Conservation (phyloP, 2,329 filamentous ascomycete genomes). For the Talaromyces sp. region DNA sequence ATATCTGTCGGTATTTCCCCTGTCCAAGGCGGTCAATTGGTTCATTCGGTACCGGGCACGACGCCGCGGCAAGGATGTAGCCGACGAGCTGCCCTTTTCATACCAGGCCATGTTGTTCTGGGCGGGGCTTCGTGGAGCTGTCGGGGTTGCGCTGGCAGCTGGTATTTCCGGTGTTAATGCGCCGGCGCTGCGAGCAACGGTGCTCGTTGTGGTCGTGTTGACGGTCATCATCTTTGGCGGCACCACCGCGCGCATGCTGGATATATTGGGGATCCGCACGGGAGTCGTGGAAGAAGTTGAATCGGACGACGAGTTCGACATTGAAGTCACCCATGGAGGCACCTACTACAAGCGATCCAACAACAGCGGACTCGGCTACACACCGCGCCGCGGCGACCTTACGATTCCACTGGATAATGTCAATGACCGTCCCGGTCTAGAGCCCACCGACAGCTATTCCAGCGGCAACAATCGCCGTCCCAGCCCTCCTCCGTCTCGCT, state of each 20-base stretch:
- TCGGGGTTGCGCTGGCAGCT: constrained; percentile 89
- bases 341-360: constrained; percentile 78
- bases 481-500: constrained; percentile 36
- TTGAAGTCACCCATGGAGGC: constrained; percentile 68
- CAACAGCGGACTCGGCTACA: constrained; percentile 67
- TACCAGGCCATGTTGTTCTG: constrained; percentile 99
- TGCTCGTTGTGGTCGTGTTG: constrained; percentile 94
- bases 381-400: constrained; percentile 59
- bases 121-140: constrained; percentile 91
- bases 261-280: constrained; percentile 93
- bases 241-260: constrained; percentile 94
- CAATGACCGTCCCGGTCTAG: constrained; percentile 29
- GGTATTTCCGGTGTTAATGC: constrained; percentile 78
- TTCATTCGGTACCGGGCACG: constrained; percentile 82
- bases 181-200: constrained; percentile 81
- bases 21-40: constrained; percentile 86
- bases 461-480: constrained; percentile 53
- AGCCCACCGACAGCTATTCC: constrained; percentile 47
- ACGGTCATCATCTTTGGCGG: constrained; percentile 99
- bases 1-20: constrained; percentile 90
- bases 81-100: constrained; percentile 86
- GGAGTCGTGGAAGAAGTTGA: constrained; percentile 96
- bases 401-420: constrained; percentile 53
- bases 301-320: constrained; percentile 97
- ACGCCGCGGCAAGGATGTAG: constrained; percentile 68